These are phyloP conservation scores for Cordyceps farinosa DNA, from an alignment of 2,329 filamentous ascomycete species.

Conservation along the genomic window DNA sequence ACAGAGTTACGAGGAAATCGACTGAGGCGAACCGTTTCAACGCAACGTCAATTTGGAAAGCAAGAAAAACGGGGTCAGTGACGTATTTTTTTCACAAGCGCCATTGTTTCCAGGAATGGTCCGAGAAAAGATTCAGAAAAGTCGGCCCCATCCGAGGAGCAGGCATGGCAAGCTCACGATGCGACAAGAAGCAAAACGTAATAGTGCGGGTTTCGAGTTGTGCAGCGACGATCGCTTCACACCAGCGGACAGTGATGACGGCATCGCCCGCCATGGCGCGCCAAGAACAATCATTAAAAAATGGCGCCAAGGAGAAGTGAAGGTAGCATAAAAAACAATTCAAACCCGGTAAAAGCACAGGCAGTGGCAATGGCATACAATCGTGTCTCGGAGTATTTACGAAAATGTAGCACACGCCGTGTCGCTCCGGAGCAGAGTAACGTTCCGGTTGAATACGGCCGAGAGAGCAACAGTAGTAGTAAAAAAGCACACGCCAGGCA, in stretches of 20 bases:
- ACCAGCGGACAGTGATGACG: background rate
- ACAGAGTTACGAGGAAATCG: background rate
- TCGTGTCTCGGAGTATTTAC: no score
- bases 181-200: constrained; percentile 6
- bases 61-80: background rate
- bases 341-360: no score
- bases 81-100: background rate
- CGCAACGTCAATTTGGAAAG: background rate
- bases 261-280: background rate
- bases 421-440: background rate
- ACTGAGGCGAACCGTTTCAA: background rate
- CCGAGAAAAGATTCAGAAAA: background rate
- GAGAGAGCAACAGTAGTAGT: background rate
- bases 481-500: no score
- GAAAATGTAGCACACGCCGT: background rate
- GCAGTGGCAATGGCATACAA: no score
- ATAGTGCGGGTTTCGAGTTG: constrained; percentile 11
- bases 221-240: constrained; percentile 7
- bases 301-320: background rate
- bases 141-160: constrained; percentile 1
- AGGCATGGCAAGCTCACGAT: background rate
- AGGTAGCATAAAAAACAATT: background rate
- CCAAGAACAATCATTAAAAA: background rate
- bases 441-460: constrained; percentile 3
- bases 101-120: background rate